A percentile compares a stretch with the other conserved stretches of the same genome.
These are phyloP conservation scores for Plenodomus lindquistii DNA, from an alignment of 2,329 filamentous ascomycete genomes.

Conservation along the genomic window DNA sequence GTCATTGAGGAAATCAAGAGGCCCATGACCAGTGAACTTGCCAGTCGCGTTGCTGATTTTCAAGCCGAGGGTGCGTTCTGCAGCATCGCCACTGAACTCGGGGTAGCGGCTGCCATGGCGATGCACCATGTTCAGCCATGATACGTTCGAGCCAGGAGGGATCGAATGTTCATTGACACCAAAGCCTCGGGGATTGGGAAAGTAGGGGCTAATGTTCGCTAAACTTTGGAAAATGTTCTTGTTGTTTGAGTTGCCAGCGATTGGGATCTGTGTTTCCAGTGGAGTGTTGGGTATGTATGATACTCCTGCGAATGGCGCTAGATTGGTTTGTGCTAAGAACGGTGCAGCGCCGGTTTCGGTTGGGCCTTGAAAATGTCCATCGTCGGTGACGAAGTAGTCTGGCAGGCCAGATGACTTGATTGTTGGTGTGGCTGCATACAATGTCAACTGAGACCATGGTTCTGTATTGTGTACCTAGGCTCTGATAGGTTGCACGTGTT, in stretches of 20 bases:
- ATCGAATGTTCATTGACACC: constrained; percentile 73
- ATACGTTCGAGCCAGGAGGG: constrained; percentile 67
- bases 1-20: constrained; percentile 67
- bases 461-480: not conserved
- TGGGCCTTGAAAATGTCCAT: constrained; percentile 55
- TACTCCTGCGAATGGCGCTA: constrained; percentile 62
- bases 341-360: constrained; percentile 71
- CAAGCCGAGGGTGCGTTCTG: constrained; percentile 57
- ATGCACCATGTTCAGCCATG: constrained; percentile 73
- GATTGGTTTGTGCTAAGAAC: constrained; percentile 72
- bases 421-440: constrained; percentile 21
- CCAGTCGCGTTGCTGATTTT: constrained; percentile 61
- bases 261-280: constrained; percentile 71
- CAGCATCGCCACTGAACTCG: constrained; percentile 59
- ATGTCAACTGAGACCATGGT: constrained; percentile 4
- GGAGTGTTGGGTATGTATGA: constrained; percentile 71
- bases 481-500: not conserved
- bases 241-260: constrained; percentile 61
- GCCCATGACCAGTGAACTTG: constrained; percentile 60
- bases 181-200: constrained; percentile 69
- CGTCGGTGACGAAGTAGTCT: constrained; percentile 40
- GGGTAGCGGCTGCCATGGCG: constrained; percentile 77
- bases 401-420: constrained; percentile 26
- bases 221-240: constrained; percentile 72
- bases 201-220: constrained; percentile 71